These are phyloP conservation scores for Mucor sp. DNA, from an alignment of 371 early-diverging fungal species.

Conservation along the genomic window DNA sequence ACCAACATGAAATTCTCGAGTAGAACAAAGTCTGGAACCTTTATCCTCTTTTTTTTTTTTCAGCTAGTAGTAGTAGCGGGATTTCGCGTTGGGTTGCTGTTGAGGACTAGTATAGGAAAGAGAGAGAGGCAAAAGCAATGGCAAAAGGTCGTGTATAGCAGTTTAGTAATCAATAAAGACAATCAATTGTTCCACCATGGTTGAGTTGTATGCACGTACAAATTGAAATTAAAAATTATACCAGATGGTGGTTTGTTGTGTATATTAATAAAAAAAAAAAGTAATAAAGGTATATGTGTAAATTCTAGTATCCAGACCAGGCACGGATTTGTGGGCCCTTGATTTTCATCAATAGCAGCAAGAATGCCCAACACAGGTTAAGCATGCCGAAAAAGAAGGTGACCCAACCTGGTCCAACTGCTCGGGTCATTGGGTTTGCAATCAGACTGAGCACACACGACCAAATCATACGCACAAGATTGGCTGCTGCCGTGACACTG, in stretches of 20 bases:
- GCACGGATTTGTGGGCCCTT: constrained; percentile 36
- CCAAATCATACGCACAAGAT: constrained; percentile 58
- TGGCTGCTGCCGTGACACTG: constrained; percentile 61
- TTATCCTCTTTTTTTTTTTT: background rate
- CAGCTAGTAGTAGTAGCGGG: too few species aligned
- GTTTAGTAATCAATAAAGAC: background rate
- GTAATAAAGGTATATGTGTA: background rate
- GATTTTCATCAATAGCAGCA: constrained; percentile 38
- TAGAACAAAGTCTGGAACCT: background rate
- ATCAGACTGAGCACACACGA: constrained; percentile 57
- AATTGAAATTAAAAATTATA: background rate
- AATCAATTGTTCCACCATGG: background rate
- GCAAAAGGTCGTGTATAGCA: too few species aligned
- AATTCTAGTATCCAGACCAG: constrained; percentile 30
- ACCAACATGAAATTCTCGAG: background rate
- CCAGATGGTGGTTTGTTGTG: background rate
- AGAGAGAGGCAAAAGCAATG: background rate
- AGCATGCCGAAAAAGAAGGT: constrained; percentile 49
- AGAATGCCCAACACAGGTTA: constrained; percentile 47
- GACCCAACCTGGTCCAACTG: constrained; percentile 46
- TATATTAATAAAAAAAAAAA: background rate
- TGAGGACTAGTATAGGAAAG: background rate
- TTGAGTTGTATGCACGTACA: background rate
- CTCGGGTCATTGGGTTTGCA: constrained; percentile 51
- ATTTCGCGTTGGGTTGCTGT: too few species aligned